Percentiles rank a stretch among this genome's conserved stretches.
phyloP scores from a whole-genome alignment of 2,329 filamentous ascomycete genomes.

The Trichoderma sp. region DNA sequence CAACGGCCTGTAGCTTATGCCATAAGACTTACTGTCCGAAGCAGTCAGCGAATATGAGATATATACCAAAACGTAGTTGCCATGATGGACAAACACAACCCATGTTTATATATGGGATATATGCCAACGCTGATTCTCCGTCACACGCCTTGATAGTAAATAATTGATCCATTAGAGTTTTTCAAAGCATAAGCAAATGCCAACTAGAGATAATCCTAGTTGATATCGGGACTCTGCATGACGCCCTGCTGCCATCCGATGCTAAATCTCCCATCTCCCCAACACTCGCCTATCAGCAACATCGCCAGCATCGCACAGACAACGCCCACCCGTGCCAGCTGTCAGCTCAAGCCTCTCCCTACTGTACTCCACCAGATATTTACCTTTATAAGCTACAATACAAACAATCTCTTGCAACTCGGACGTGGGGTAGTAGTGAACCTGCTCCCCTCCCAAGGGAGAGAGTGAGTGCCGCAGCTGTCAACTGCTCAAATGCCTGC shows the following conservation, averaged over 20 bases:
- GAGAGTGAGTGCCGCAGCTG: slow-evolving; percentile 26
- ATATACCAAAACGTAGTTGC: neutral
- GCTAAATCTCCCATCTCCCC: neutral
- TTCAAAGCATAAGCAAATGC: neutral
- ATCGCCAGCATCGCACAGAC: neutral
- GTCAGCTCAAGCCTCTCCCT: neutral
- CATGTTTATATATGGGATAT: neutral
- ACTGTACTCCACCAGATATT: neutral
- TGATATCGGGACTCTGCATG: neutral
- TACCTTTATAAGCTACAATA: slow-evolving; percentile 17
- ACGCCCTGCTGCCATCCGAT: neutral
- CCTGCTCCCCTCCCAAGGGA: slow-evolving; percentile 28
- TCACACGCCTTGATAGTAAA: neutral
- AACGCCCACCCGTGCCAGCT: neutral
- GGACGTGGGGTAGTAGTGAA: slow-evolving; percentile 29
- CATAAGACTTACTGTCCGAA: neutral
- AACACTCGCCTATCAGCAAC: neutral
- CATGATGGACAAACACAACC: neutral
- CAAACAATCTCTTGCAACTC: slow-evolving; percentile 18
- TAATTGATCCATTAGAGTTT: neutral
- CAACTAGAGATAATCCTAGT: neutral
- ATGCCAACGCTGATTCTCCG: neutral
- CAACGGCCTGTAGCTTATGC: neutral
- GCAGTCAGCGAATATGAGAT: neutral
- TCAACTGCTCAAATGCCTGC: slow-evolving; percentile 3